phyloP scores from a whole-genome alignment of 169 alveolate species.

The Cardiosporidium cionae region DNA sequence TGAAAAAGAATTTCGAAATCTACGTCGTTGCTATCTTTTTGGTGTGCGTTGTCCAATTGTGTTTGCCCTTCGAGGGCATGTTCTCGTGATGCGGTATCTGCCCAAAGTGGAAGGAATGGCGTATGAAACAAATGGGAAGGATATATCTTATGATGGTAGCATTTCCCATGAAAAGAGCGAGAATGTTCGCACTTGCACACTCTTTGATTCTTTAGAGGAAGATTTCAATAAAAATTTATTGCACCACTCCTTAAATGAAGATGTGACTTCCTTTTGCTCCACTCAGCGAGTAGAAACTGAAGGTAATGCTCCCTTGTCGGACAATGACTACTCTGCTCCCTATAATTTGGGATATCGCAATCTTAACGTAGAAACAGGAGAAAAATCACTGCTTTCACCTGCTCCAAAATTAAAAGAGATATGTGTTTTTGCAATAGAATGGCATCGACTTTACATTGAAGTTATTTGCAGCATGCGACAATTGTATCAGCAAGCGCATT shows the following conservation, averaged over 20 bases:
- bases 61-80: slow-evolving; percentile 80
- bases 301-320: background rate
- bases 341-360: background rate
- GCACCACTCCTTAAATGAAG: too few relatives aligned
- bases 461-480: slow-evolving; percentile 13
- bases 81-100: slow-evolving; percentile 92
- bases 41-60: slow-evolving; percentile 23
- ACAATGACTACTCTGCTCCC: too few relatives aligned
- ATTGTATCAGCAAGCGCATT: slow-evolving; percentile 63
- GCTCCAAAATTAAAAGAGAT: background rate
- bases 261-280: background rate
- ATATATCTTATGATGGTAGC: background rate
- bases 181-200: background rate
- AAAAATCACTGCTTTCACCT: slow-evolving; percentile 61
- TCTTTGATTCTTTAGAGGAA: background rate
- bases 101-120: slow-evolving; percentile 63
- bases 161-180: too few relatives aligned
- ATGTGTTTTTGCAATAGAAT: background rate
- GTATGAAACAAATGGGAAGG: slow-evolving; percentile 18
- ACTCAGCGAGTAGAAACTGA: background rate
- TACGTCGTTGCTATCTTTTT: slow-evolving; percentile 82
- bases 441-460: slow-evolving; percentile 6
- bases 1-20: slow-evolving; percentile 95
- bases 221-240: too few relatives aligned
- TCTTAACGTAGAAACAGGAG: too few relatives aligned